Evolutionary conservation across 2,329 filamentous ascomycete species (phyloP).

Genomic region (Alternaria arborescens): DNA sequence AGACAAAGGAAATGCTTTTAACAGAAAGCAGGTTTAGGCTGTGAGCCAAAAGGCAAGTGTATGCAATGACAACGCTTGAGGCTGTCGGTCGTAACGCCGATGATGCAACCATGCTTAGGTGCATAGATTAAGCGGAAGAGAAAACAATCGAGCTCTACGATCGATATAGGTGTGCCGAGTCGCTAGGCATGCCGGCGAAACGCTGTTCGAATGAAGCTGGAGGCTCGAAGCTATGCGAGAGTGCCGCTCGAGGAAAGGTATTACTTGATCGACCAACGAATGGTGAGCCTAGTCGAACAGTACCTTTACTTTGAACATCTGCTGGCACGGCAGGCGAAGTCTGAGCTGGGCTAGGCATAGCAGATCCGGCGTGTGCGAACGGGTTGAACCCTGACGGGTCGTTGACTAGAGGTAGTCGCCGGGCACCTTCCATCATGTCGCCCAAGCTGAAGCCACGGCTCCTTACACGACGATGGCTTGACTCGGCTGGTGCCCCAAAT

Average conservation of each 20-base stretch:
- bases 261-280: conserved; percentile 55
- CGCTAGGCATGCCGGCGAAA: conserved; percentile 42
- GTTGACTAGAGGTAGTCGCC: conserved; percentile 62
- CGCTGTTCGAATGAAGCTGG: conserved; percentile 52
- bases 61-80: conserved; percentile 31
- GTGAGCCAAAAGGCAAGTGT: conserved; percentile 32
- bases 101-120: conserved; percentile 41
- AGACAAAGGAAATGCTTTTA: conserved; percentile 48
- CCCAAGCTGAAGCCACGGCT: conserved; percentile 70
- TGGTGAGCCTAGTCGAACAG: conserved; percentile 58
- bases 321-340: conserved; percentile 26
- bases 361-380: conserved; percentile 33
- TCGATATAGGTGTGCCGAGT: conserved; percentile 33
- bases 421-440: conserved; percentile 61
- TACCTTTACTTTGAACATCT: conserved; percentile 47
- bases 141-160: conserved; percentile 32
- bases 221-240: conserved; percentile 49
- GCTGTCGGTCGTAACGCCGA: conserved; percentile 45
- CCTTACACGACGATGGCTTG: conserved; percentile 64
- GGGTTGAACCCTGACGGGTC: conserved; percentile 53
- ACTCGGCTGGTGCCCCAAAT: conserved; percentile 58
- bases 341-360: conserved; percentile 38
- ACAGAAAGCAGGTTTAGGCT: conserved; percentile 28
- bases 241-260: conserved; percentile 58
- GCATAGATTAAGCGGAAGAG: conserved; percentile 32